A percentile compares a stretch with the other conserved stretches of the same genome.
These are phyloP conservation scores for Neurospora intermedia DNA, from an alignment of 495 filamentous ascomycete genomes.

Conservation along the genomic window DNA sequence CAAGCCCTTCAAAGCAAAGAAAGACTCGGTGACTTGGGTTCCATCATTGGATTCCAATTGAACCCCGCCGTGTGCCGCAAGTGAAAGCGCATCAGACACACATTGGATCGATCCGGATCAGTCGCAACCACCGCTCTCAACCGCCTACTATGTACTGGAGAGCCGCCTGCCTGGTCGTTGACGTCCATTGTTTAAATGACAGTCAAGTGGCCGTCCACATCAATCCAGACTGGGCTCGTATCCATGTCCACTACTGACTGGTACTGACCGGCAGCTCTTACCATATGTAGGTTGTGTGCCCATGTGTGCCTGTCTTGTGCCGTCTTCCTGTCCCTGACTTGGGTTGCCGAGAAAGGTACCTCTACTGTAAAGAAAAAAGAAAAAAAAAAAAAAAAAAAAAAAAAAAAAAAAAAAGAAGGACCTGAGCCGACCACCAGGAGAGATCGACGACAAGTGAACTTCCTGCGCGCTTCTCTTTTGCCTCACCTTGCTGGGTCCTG, in stretches of 20 bases:
- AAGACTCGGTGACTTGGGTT: background rate
- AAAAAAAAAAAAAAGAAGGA: background rate
- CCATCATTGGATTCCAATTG: background rate
- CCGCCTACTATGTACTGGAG: background rate
- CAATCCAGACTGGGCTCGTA: no score
- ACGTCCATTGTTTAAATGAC: background rate
- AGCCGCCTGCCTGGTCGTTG: background rate
- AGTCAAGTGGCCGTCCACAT: background rate
- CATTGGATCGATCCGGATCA: background rate
- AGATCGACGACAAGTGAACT: background rate
- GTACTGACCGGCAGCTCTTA: background rate
- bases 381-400: background rate
- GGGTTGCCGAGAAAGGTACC: background rate
- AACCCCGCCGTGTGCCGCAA: background rate
- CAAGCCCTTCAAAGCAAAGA: background rate
- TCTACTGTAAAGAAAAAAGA: no score
- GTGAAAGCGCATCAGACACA: background rate
- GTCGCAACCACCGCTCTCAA: background rate
- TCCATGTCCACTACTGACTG: no score
- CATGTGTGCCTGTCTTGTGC: background rate
- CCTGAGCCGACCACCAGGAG: background rate
- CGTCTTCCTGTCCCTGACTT: background rate
- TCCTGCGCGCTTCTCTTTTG: background rate
- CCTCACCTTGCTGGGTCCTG: background rate
- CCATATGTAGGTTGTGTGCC: background rate